These are phyloP conservation scores for Morella rubra DNA, from an alignment of 306 rosid genomes.

Conservation along the genomic window DNA sequence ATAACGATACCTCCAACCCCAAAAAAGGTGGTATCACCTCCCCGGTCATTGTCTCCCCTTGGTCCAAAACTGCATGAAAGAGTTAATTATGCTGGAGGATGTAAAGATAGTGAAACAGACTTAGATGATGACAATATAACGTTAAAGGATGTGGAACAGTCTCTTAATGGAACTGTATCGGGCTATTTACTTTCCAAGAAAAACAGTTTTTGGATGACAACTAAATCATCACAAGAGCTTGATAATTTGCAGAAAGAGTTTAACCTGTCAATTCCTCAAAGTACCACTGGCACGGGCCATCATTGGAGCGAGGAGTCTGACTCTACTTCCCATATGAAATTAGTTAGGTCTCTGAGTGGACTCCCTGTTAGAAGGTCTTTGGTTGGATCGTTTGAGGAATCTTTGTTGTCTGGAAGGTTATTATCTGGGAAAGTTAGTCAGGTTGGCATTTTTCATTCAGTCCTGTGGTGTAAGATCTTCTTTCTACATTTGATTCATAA, in stretches of 20 bases:
- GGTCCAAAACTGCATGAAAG: constrained; percentile 51
- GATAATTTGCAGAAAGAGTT: constrained; percentile 37
- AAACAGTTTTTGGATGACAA: constrained; percentile 17
- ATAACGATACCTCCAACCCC: constrained; percentile 42
- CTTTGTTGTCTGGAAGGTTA: constrained; percentile 73
- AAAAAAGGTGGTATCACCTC: constrained; percentile 34
- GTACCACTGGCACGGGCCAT: constrained; percentile 33
- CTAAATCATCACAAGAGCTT: constrained; percentile 33
- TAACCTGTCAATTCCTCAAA: constrained; percentile 36
- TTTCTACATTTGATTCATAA: constrained; percentile 17
- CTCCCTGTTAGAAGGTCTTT: constrained; percentile 60
- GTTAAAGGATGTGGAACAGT: constrained; percentile 44
- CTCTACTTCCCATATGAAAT: constrained; percentile 43
- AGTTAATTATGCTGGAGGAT: constrained; percentile 28
- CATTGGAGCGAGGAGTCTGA: constrained; percentile 38
- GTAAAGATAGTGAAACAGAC: constrained; percentile 25
- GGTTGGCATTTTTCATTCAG: constrained; percentile 41
- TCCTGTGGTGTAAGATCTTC: constrained; percentile 8
- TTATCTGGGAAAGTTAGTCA: constrained; percentile 52
- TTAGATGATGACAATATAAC: constrained; percentile 35
- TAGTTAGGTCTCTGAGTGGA: constrained; percentile 37
- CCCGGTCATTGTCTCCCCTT: constrained; percentile 68
- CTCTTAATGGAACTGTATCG: constrained; percentile 40
- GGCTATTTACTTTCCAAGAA: constrained; percentile 36
- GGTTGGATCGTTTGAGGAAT: constrained; percentile 90